phyloP scores from a whole-genome alignment of 2,329 filamentous ascomycete species.

The Monosporascus ibericus region DNA sequence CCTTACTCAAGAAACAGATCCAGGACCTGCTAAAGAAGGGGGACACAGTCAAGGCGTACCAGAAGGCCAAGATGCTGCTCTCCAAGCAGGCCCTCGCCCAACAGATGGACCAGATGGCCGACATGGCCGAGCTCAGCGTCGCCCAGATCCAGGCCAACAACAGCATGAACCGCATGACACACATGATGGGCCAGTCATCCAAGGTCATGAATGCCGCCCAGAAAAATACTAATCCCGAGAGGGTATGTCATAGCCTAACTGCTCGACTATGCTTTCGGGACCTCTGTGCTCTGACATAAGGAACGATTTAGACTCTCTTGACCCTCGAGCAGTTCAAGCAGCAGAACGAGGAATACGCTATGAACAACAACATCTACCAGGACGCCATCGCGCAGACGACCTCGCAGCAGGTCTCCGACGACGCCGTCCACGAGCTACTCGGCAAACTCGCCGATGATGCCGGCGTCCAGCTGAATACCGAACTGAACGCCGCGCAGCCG shows the following conservation, averaged over 20 bases:
- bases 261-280: background rate
- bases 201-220: slow-evolving; percentile 53
- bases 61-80: slow-evolving; percentile 57
- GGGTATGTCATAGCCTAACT: slow-evolving; percentile 27
- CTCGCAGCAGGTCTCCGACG: slow-evolving; percentile 64
- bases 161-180: slow-evolving; percentile 58
- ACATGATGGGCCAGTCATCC: slow-evolving; percentile 56
- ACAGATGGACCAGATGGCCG: slow-evolving; percentile 59
- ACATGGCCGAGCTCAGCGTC: slow-evolving; percentile 55
- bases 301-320: slow-evolving; percentile 40
- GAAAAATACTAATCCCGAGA: slow-evolving; percentile 53
- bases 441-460: slow-evolving; percentile 83
- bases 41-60: slow-evolving; percentile 57
- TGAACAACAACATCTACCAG: slow-evolving; percentile 71
- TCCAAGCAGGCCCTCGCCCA: slow-evolving; percentile 56
- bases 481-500: slow-evolving; percentile 56
- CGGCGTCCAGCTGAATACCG: slow-evolving; percentile 72
- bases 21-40: slow-evolving; percentile 57
- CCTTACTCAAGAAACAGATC: slow-evolving; percentile 56
- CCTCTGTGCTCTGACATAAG: slow-evolving; percentile 2
- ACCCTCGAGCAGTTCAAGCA: slow-evolving; percentile 56
- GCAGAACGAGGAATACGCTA: slow-evolving; percentile 59
- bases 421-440: slow-evolving; percentile 81
- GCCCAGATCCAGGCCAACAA: slow-evolving; percentile 61
- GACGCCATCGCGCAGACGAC: slow-evolving; percentile 78